Conservation (phyloP, 805 yeast species). For the Tetrapisispora phaffii region DNA sequence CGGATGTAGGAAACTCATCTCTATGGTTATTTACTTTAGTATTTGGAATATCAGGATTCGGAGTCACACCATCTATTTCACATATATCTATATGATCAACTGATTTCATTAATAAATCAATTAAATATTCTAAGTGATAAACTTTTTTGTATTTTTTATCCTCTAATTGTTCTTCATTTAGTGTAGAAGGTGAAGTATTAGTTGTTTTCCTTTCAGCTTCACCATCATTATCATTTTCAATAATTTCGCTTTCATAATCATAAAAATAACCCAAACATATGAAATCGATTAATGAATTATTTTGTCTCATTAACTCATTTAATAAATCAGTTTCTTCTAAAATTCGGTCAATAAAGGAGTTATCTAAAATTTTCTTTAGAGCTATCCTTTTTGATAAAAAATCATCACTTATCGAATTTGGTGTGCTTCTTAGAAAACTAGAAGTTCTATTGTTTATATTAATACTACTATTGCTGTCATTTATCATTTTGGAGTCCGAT, state of each 20-base stretch:
- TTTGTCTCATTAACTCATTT: slow-evolving; percentile 30
- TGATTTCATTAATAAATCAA: slow-evolving; percentile 21
- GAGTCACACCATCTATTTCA: slow-evolving; percentile 1
- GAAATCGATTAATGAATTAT: slow-evolving; percentile 37
- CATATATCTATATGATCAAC: slow-evolving; percentile 16
- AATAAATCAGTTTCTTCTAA: slow-evolving; percentile 33
- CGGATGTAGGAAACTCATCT: not conserved
- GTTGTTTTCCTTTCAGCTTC: slow-evolving; percentile 1
- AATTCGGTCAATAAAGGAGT: slow-evolving; percentile 28
- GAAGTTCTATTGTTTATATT: not conserved
- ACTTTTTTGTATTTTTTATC: slow-evolving; percentile 10
- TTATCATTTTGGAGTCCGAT: not conserved
- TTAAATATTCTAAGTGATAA: slow-evolving; percentile 24
- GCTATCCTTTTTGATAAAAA: not conserved
- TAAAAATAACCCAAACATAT: slow-evolving; percentile 38
- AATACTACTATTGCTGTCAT: not conserved
- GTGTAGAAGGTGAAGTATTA: not conserved
- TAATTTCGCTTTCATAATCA: slow-evolving; percentile 7
- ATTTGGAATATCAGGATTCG: not conserved
- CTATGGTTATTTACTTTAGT: not conserved
- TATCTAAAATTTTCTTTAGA: slow-evolving; percentile 5
- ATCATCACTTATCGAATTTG: not conserved
- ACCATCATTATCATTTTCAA: not conserved
- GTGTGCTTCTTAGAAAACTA: not conserved
- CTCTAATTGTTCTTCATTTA: not conserved